Percentiles rank a stretch among this genome's conserved stretches.
phyloP scores from a whole-genome alignment of 2,329 filamentous ascomycete species.

The Xylariomycetidae sp. region DNA sequence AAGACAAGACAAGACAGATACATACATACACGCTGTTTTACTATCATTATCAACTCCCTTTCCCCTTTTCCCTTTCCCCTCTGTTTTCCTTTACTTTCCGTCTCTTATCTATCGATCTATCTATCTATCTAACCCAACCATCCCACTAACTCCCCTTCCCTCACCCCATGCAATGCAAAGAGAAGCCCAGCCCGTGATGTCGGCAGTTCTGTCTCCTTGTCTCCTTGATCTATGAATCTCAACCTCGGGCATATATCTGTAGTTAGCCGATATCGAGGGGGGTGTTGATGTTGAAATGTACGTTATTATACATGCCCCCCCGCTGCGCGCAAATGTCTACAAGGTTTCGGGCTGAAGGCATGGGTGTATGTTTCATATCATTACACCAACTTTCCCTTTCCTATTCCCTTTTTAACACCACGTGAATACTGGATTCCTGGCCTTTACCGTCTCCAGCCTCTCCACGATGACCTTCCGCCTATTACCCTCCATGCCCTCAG shows the following conservation, averaged over 20 bases:
- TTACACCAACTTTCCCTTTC: too few species aligned
- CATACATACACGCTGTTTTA: background rate
- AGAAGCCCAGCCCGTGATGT: background rate
- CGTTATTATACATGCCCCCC: too few species aligned
- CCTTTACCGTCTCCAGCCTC: constrained; percentile 91
- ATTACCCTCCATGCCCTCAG: constrained; percentile 88
- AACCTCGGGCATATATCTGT: too few species aligned
- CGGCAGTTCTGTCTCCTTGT: too few species aligned
- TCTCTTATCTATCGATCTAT: background rate
- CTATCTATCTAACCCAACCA: too few species aligned
- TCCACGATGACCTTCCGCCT: constrained; percentile 95
- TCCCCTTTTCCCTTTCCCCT: background rate
- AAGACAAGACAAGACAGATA: background rate
- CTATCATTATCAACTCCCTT: background rate
- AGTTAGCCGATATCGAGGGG: too few species aligned
- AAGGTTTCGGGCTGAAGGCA: background rate
- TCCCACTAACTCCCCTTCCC: background rate
- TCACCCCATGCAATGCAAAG: background rate
- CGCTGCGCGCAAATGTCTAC: too few species aligned
- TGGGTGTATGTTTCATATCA: background rate
- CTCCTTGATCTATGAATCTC: too few species aligned
- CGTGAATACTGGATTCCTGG: constrained; percentile 90
- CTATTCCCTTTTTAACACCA: constrained; percentile 65
- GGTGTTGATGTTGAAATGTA: too few species aligned
- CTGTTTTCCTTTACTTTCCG: background rate